Conservation (phyloP, 805 yeast genomes). For the Wickerhamomyces chaumierensis region DNA sequence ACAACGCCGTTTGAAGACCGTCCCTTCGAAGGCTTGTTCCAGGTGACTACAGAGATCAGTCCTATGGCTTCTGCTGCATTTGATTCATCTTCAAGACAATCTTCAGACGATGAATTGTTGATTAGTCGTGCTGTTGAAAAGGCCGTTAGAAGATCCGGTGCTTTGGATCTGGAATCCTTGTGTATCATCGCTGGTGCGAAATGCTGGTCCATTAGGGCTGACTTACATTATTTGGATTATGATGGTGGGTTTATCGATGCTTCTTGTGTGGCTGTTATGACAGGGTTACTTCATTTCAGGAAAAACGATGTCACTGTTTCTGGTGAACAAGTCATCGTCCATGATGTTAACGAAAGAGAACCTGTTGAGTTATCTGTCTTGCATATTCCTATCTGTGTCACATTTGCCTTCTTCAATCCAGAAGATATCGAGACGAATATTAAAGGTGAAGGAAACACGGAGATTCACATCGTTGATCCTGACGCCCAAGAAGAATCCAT, state of each 20-base stretch:
- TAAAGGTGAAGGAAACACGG: constrained; percentile 47
- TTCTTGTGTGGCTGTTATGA: constrained; percentile 81
- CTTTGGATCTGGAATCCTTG: constrained; percentile 80
- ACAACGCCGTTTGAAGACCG: constrained; percentile 78
- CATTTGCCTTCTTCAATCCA: constrained; percentile 79
- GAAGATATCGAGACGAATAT: constrained; percentile 52
- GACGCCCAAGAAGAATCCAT: constrained; percentile 64
- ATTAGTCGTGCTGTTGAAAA: constrained; percentile 81
- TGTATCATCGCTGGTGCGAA: constrained; percentile 86
- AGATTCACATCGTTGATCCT: constrained; percentile 65
- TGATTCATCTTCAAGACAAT: constrained; percentile 54
- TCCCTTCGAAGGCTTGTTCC: constrained; percentile 87
- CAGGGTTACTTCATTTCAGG: constrained; percentile 71
- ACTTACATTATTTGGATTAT: constrained; percentile 75
- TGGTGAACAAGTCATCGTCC: constrained; percentile 56
- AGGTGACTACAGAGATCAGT: constrained; percentile 74
- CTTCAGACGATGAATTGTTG: constrained; percentile 75
- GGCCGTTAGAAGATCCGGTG: constrained; percentile 82
- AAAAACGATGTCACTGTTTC: constrained; percentile 74
- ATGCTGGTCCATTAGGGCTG: constrained; percentile 88
- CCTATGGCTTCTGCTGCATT: constrained; percentile 86
- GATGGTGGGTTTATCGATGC: constrained; percentile 93
- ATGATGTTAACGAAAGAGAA: constrained; percentile 65
- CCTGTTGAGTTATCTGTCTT: constrained; percentile 79
- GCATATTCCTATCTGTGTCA: constrained; percentile 83